A percentile compares a stretch with the other conserved stretches of the same genome.
These are phyloP conservation scores for Tylopilus cervinicoccineus DNA, from an alignment of 768 basidiomycete genomes.

Conservation along the genomic window DNA sequence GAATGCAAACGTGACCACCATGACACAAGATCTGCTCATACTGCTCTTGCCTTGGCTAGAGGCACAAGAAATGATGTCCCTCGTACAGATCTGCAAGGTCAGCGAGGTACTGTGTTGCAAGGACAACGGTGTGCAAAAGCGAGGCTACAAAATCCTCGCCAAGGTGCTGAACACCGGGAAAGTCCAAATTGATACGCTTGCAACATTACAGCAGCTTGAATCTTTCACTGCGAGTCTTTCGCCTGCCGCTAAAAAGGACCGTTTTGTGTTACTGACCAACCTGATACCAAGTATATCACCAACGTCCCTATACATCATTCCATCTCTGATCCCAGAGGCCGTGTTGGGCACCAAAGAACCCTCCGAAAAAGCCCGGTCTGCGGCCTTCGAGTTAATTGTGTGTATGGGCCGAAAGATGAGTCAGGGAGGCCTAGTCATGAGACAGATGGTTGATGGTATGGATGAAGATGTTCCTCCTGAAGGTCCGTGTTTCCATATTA, in stretches of 20 bases:
- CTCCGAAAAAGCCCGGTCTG: conserved; percentile 84
- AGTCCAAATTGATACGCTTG: conserved; percentile 50
- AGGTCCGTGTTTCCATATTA: conserved; percentile 23
- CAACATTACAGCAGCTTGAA: conserved; percentile 61
- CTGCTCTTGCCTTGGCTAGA: conserved; percentile 78
- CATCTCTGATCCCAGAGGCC: conserved; percentile 88
- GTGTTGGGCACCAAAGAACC: conserved; percentile 96
- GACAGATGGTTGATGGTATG: conserved; percentile 77
- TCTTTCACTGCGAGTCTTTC: conserved; percentile 60
- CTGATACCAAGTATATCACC: conserved; percentile 68
- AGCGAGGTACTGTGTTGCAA: conserved; percentile 64
- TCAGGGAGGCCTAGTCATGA: conserved; percentile 76
- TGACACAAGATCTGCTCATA: conserved; percentile 81
- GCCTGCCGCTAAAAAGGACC: conserved; percentile 92
- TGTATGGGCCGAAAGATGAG: conserved; percentile 93
- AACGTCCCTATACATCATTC: conserved; percentile 76
- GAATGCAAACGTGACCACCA: conserved; percentile 47
- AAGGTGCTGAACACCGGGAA: conserved; percentile 67
- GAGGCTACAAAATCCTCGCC: conserved; percentile 84
- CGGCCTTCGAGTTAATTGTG: conserved; percentile 87
- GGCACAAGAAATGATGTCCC: conserved; percentile 48
- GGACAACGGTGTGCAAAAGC: conserved; percentile 92
- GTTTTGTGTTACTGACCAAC: conserved; percentile 67
- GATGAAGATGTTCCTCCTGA: conserved; percentile 59
- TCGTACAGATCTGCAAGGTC: conserved; percentile 70